Evolutionary conservation across 2,329 filamentous ascomycete species (phyloP), one percentile per base, ranked within the genome.

Genomic region (Pestalotiopsis fici): DNA sequence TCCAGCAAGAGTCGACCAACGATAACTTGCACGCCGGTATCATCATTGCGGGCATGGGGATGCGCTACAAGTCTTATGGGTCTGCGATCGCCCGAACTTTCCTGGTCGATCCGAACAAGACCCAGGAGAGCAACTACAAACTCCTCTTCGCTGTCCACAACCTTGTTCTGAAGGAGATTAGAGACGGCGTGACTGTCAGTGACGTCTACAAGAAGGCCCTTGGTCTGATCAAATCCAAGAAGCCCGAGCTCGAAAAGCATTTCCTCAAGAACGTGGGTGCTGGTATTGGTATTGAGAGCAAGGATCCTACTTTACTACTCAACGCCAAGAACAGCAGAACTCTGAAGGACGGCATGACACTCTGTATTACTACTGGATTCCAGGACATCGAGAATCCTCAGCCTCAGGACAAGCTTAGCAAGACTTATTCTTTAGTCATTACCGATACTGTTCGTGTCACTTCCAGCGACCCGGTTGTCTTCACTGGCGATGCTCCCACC

Each of bases 341-440:
- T 4, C 83, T 99, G 67, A 97, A 95, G 80, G 97, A 98, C 76
- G 97, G 97, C 71, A 99, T 99, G 96, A 99, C 96, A 0, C 86
- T 99, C 13, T 93, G 92, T 74, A 89, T 99, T 73, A 94, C 93
- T 37, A 96, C 95, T 4, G 95, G 95, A 12, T 93, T 99, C 75
- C 91, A 90, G 68, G 95, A 98, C 76, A 88, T 99, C 59, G 91
- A 94, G 75, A 97, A 98, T 76, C 89, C 92, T 12, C 90, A 91
- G 68, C 90, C 94, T 0, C 94, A 97, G 78, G 94, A 97, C 79
- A 97, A 97, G 83, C 93, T 92, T 80, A 95, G 92, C 81, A 93
- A 93, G 75, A 88, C 88, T 2, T 99, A 99, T 78, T 96, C 95
- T 0, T 87, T 99, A 72, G 87, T 97, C 61, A 88, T 99, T 59